phyloP scores from a whole-genome alignment of 352 stramenopile genomes.

The Globisporangium uncinulatum region DNA sequence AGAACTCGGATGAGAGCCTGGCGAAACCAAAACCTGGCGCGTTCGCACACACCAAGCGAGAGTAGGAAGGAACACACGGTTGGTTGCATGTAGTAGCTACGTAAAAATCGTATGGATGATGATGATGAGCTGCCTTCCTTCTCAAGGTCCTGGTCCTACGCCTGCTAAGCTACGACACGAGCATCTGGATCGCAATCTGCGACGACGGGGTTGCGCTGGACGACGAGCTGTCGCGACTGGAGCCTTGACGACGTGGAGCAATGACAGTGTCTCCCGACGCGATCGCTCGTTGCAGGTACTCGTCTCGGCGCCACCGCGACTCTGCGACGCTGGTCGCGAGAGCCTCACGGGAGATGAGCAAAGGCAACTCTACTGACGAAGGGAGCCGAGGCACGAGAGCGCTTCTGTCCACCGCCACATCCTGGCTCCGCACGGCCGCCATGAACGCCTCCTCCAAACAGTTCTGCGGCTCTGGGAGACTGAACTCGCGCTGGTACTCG shows the following conservation, averaged over 20 bases:
- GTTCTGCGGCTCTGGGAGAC: conserved; percentile 47
- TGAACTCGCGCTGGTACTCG: conserved; percentile 59
- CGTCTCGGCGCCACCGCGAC: conserved; percentile 33
- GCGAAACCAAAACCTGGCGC: conserved; percentile 41
- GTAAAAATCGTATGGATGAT: background rate
- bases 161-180: conserved; percentile 39
- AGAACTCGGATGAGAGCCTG: conserved; percentile 55
- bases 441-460: conserved; percentile 47
- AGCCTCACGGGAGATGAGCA: conserved; percentile 7
- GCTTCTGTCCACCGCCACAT: conserved; percentile 23
- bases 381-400: conserved; percentile 11
- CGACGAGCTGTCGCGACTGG: background rate
- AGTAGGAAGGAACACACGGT: conserved; percentile 19
- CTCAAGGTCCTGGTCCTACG: no score
- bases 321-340: conserved; percentile 24
- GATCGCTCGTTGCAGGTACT: conserved; percentile 34
- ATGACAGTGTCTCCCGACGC: conserved; percentile 4
- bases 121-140: background rate
- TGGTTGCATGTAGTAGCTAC: background rate
- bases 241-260: background rate
- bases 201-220: conserved; percentile 10
- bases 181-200: conserved; percentile 61
- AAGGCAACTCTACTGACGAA: background rate
- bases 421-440: conserved; percentile 26
- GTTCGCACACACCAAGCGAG: conserved; percentile 56